phyloP scores from a whole-genome alignment of 129 eudicot genomes.

The Apium graveolens region DNA sequence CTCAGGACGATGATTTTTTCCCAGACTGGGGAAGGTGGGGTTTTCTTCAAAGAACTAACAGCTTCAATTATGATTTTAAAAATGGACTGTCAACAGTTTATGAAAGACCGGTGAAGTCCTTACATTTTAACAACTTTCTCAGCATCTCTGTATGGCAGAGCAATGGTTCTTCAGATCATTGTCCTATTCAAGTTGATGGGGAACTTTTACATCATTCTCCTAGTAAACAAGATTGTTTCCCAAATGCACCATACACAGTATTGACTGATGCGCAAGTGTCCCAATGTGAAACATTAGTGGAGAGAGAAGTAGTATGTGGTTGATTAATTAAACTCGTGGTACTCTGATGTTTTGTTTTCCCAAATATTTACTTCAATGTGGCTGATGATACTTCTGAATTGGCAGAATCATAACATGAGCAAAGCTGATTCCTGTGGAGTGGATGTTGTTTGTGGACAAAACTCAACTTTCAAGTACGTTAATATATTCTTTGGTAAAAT shows the following conservation, averaged over 20 bases:
- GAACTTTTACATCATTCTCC: slow-evolving; percentile 11
- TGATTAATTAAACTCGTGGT: background rate
- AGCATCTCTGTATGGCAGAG: slow-evolving; percentile 26
- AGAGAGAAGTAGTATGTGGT: background rate
- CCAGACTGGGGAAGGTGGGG: slow-evolving; percentile 76
- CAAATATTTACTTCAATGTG: background rate
- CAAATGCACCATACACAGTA: slow-evolving; percentile 3
- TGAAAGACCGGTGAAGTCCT: slow-evolving; percentile 41
- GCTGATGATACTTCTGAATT: slow-evolving; percentile 17
- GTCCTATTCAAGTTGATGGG: slow-evolving; percentile 21
- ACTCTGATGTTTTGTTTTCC: background rate
- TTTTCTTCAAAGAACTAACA: slow-evolving; percentile 32
- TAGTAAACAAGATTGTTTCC: slow-evolving; percentile 4
- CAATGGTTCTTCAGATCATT: slow-evolving; percentile 18
- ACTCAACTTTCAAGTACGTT: slow-evolving; percentile 26
- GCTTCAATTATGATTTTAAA: slow-evolving; percentile 17
- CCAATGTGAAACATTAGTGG: background rate
- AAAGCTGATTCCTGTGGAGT: slow-evolving; percentile 18
- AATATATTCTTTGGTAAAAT: slow-evolving; percentile 39
- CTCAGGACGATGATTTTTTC: slow-evolving; percentile 44
- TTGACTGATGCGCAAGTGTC: slow-evolving; percentile 16
- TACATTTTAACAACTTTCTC: slow-evolving; percentile 47
- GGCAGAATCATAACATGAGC: slow-evolving; percentile 40
- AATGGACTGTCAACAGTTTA: slow-evolving; percentile 24
- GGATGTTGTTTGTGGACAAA: slow-evolving; percentile 17